Percentiles rank a stretch among this genome's conserved stretches.
Conservation (phyloP, 192 early-diverging fungal genomes). For the Ambispora gerdemannii region DNA sequence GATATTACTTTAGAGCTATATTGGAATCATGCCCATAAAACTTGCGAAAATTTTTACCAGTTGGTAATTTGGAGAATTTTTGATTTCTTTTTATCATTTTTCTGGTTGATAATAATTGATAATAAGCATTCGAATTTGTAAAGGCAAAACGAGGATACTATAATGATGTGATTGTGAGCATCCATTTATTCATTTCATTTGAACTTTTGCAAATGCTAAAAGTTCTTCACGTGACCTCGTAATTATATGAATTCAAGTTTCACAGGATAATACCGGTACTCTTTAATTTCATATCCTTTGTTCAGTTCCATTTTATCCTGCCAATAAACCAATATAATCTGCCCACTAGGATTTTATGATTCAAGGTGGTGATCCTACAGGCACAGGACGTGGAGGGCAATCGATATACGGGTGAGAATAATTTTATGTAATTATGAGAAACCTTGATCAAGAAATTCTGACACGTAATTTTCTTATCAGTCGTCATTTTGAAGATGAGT, state of each 20-base stretch:
- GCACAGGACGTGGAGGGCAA: conserved; percentile 83
- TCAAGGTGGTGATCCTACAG: conserved; percentile 96
- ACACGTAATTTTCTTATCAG: conserved; percentile 39
- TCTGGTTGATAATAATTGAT: not conserved
- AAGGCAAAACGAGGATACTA: conserved; percentile 83
- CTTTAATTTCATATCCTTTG: conserved; percentile 76
- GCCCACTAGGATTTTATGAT: conserved; percentile 85
- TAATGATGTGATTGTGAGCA: conserved; percentile 65
- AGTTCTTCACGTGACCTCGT: too few relatives aligned
- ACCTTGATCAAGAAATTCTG: conserved; percentile 7
- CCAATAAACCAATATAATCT: not conserved
- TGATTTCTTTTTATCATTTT: conserved; percentile 8
- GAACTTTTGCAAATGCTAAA: too few relatives aligned
- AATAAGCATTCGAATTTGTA: not conserved
- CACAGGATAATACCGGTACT: conserved; percentile 13
- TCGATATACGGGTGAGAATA: conserved; percentile 75
- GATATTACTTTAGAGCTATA: conserved; percentile 76
- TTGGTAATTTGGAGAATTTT: conserved; percentile 40
- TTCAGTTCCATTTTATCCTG: conserved; percentile 37
- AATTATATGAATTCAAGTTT: too few relatives aligned
- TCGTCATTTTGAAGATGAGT: conserved; percentile 83
- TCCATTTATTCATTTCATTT: too few relatives aligned
- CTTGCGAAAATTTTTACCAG: conserved; percentile 83
- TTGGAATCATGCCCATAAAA: conserved; percentile 79
- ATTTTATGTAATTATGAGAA: not conserved